Percentiles rank a stretch among this genome's conserved stretches.
Evolutionary conservation across 768 basidiomycete genomes (phyloP).

Genomic region (Podaxis sp.): DNA sequence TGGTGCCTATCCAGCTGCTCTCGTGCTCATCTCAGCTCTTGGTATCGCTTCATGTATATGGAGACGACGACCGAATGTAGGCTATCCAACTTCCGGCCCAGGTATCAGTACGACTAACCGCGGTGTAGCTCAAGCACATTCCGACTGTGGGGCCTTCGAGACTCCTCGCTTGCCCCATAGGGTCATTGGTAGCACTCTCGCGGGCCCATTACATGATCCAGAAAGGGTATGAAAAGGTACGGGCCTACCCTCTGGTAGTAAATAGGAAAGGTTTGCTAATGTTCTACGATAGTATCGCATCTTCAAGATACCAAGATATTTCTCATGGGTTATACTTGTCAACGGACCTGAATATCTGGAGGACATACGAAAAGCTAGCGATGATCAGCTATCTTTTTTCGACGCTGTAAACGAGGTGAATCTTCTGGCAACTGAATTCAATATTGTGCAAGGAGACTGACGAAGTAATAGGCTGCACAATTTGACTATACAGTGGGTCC

Average conservation of each 20-base stretch:
- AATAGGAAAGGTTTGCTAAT: neutral
- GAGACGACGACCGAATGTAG: neutral
- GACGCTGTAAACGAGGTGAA: slow-evolving; percentile 27
- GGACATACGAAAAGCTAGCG: slow-evolving; percentile 40
- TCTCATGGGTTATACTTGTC: slow-evolving; percentile 27
- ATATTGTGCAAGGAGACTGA: neutral
- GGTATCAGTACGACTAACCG: neutral
- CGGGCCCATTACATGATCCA: slow-evolving; percentile 23
- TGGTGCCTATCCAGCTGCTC: neutral
- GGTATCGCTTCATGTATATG: neutral
- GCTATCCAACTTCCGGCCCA: neutral
- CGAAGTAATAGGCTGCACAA: slow-evolving; percentile 24
- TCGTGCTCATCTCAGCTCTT: neutral
- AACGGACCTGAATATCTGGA: slow-evolving; percentile 41
- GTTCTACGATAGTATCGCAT: slow-evolving; percentile 19
- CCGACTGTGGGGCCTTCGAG: slow-evolving; percentile 4
- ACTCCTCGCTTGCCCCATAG: neutral
- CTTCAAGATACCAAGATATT: slow-evolving; percentile 21
- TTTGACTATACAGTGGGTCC: slow-evolving; percentile 33
- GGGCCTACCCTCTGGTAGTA: neutral
- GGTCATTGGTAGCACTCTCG: slow-evolving; percentile 13
- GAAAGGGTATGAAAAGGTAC: slow-evolving; percentile 24
- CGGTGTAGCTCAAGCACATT: neutral
- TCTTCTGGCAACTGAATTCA: neutral
- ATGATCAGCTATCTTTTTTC: slow-evolving; percentile 27